Base-by-base conservation (phyloP, 2,329 filamentous ascomycete species). In the Paraphaeosphaeria sporulosa region DNA sequence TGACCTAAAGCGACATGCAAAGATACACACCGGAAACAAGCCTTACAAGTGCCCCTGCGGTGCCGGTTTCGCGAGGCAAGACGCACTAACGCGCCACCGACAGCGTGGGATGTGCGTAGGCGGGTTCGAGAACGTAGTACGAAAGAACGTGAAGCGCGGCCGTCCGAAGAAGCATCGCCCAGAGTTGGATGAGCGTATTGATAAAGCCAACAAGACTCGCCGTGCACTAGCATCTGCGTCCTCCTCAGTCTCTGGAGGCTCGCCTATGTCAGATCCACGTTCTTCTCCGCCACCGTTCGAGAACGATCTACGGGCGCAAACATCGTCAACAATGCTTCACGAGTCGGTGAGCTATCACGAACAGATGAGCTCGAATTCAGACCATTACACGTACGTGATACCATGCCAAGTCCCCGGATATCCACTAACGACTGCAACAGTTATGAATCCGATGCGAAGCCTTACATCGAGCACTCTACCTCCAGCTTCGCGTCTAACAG, bases 21-120 rank as follows among this genome's bases (percentile, higher is more conserved):
- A 98, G 81, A 99, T 98, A 59, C 95, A 99, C 80, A 96, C 92
- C 1, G 94, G 94, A 52, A 90, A 96, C 80, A 97, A 97, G 82
- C 93, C 94, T 4, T 97, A 97, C 76, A 91, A 92, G 48, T 99
- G 95, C 80, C 89, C 93, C 64, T 99, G 95, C 75, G 93, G 94
- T 59, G 96, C 96, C 78, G 93, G 90, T 67, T 99, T 99, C 76
- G 94, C 94, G 36, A 89, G 95, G 58, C 94, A 98, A 73, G 95
- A 99, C 76, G 95, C 95, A 17, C 85, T 99, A 55, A 98, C 95
- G 23, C 88, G 95, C 58, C 95, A 99, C 76, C 89, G 94, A 56
- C 95, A 98, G 78, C 89, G 95, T 43, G 95, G 94, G 57, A 97
- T 97, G 92, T 99, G 95, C 78, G 90, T 95, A 58, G 95, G 95